phyloP scores from a whole-genome alignment of 169 alveolate genomes.

The Eimeria zaria region DNA sequence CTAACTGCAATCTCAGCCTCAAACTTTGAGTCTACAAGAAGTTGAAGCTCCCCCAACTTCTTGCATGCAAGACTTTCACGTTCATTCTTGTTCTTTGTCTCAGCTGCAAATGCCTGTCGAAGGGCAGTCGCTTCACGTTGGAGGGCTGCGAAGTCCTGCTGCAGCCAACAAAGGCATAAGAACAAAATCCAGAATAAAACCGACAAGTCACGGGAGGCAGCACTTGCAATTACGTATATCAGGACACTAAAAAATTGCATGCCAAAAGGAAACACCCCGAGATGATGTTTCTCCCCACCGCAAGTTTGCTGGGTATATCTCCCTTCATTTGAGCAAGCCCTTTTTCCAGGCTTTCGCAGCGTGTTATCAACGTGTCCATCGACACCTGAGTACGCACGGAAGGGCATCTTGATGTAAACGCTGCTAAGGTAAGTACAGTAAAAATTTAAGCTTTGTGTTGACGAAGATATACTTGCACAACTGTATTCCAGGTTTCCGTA shows the following conservation, averaged over 20 bases:
- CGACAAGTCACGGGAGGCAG: not conserved
- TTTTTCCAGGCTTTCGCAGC: conserved; percentile 84
- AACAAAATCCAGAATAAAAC: not conserved
- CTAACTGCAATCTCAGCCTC: conserved; percentile 84
- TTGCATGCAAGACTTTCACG: conserved; percentile 70
- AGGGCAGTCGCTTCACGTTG: conserved; percentile 68
- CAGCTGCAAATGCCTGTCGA: conserved; percentile 74
- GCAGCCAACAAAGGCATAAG: conserved; percentile 14
- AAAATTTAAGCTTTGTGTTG: not conserved
- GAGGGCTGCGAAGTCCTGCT: conserved; percentile 80
- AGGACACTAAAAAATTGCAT: not conserved
- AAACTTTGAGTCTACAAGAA: conserved; percentile 73
- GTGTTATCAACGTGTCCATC: conserved; percentile 80
- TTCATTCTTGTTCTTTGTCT: conserved; percentile 58
- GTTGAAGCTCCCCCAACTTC: conserved; percentile 80
- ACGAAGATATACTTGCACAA: not conserved
- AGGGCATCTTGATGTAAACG: not conserved
- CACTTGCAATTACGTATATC: not conserved
- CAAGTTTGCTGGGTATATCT: conserved; percentile 84
- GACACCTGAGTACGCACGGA: conserved; percentile 46
- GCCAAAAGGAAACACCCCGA: not conserved
- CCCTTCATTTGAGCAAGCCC: conserved; percentile 86
- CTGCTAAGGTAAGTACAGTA: not conserved
- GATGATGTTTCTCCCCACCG: conserved; percentile 48
- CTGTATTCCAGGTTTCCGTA: not conserved